These are phyloP conservation scores for Penicillium crustosum DNA, from an alignment of 2,329 filamentous ascomycete genomes.

Conservation along the genomic window DNA sequence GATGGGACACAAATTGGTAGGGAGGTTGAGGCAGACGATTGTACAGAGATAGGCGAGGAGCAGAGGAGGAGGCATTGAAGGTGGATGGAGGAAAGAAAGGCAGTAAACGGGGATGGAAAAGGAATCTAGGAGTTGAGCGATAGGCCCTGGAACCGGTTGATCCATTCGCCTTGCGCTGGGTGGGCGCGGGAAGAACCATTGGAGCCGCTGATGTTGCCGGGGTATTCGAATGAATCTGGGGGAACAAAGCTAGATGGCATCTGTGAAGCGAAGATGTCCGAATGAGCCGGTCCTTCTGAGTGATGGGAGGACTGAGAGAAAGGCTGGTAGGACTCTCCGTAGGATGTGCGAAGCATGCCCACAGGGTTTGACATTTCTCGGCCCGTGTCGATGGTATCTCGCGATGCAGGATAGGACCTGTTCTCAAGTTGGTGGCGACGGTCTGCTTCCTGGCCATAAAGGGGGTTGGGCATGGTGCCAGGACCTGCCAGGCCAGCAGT, in stretches of 20 bases:
- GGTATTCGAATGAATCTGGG: constrained; percentile 39
- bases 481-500: constrained; percentile 70
- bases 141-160: constrained; percentile 65
- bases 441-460: constrained; percentile 50
- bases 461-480: constrained; percentile 64
- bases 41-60: background rate
- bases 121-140: constrained; percentile 61
- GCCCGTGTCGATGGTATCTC: constrained; percentile 31
- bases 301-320: constrained; percentile 36
- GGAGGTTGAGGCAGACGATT: background rate
- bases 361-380: constrained; percentile 32
- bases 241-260: constrained; percentile 36
- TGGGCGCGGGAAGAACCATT: constrained; percentile 35
- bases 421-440: constrained; percentile 44
- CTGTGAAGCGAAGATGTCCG: constrained; percentile 41
- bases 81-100: background rate
- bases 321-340: constrained; percentile 40
- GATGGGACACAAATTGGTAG: background rate
- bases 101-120: background rate
- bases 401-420: constrained; percentile 30
- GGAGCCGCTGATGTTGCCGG: constrained; percentile 37
- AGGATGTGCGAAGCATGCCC: constrained; percentile 35
- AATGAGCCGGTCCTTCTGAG: constrained; percentile 29
- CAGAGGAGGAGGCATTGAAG: background rate
- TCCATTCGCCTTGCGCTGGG: constrained; percentile 56